Base-by-base conservation (phyloP, 306 rosid genomes). In the Ormosia emarginata region DNA sequence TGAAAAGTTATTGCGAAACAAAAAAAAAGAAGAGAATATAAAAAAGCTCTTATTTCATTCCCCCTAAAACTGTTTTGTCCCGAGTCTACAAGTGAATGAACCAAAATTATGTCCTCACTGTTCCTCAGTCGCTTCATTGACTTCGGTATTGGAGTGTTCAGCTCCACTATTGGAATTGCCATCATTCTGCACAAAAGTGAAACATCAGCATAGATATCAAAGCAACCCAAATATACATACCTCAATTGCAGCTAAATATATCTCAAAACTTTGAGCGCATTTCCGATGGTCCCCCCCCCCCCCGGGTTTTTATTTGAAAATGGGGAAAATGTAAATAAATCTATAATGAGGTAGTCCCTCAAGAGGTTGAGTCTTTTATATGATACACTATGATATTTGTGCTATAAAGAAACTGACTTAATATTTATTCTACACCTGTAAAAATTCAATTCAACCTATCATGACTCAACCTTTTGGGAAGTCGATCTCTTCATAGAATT, bases 131-230 rank as follows among this genome's bases (percentile, higher is more conserved):
- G 59, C 67, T 65, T 36, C 78, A 72, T n/a, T 63, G 13, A 11
- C 63, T 49, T 72, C 44, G 12, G 15, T 44, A 6, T 67, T 70
- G 34, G 56, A 10, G 17, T 8, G 41, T 24, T 58, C 61, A 49
- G 44, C 77, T 41, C 49, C 78, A 67, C 43, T 50, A 8, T 41
- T 34, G 50, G 64, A 12, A 33, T 71, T 52, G 36, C 24, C 43
- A 57, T 39, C 59, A 59, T 62, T 67, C 84, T 79, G 81, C 69
- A 73, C 36, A 67, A 44, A 79, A 30, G 36, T 50, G 40, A 72
- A 44, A 29, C 36, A 14, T 79, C 80, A 36, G 18, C 5, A 18
- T 8, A 55, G 56, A 43, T 41, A 77, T 40, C 52, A 32, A 40
- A 80, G 8, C 36, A 72, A 13, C 46, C 52, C 44, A 67, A 33